These are phyloP conservation scores for Wallacemonas rigidus DNA, from an alignment of 208 protist species.

Conservation along the genomic window DNA sequence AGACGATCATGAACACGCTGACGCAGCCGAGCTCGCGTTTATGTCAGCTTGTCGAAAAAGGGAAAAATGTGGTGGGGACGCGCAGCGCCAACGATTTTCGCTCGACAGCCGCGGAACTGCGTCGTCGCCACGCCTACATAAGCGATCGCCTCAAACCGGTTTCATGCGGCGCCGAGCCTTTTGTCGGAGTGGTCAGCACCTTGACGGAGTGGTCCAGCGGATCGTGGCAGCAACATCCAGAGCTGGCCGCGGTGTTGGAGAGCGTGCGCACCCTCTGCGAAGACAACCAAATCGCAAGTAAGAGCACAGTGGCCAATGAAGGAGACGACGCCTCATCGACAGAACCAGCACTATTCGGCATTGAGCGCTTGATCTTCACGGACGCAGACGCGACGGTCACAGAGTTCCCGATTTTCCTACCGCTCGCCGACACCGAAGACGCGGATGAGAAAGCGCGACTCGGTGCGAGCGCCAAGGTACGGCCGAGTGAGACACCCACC, in stretches of 20 bases:
- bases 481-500: background rate
- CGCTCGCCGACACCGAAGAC: too few relatives aligned
- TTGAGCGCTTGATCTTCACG: background rate
- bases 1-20: slow-evolving; percentile 35
- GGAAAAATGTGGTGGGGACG: slow-evolving; percentile 27
- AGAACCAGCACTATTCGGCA: background rate
- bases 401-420: too few relatives aligned
- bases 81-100: slow-evolving; percentile 56
- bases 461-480: too few relatives aligned
- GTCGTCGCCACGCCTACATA: slow-evolving; percentile 32
- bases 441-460: too few relatives aligned
- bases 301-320: background rate
- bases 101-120: slow-evolving; percentile 32
- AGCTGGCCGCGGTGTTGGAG: slow-evolving; percentile 30
- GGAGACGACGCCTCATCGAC: background rate
- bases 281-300: background rate
- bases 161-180: slow-evolving; percentile 11
- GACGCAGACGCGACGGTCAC: background rate
- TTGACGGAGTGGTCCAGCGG: slow-evolving; percentile 35
- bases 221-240: slow-evolving; percentile 39
- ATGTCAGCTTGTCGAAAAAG: slow-evolving; percentile 44
- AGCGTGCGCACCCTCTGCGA: slow-evolving; percentile 10
- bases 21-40: slow-evolving; percentile 34
- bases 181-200: slow-evolving; percentile 17
- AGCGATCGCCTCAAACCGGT: slow-evolving; percentile 26